These are phyloP conservation scores for Aspergillus sp. DNA, from an alignment of 2,329 filamentous ascomycete genomes.

Conservation along the genomic window DNA sequence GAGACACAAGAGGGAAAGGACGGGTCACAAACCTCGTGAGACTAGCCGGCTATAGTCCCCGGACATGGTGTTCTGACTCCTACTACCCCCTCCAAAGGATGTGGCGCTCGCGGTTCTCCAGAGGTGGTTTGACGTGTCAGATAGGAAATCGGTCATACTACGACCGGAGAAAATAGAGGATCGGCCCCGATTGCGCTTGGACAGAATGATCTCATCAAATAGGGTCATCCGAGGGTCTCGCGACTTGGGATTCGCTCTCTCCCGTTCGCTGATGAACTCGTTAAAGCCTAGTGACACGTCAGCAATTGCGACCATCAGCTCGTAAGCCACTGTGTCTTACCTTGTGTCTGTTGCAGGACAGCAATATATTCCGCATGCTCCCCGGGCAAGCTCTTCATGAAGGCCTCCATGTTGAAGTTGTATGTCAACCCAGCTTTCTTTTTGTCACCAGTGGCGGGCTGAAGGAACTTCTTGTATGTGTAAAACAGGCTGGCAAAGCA, in stretches of 20 bases:
- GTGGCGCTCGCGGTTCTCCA: constrained; percentile 64
- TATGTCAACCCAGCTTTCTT: constrained; percentile 65
- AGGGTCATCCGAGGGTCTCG: constrained; percentile 61
- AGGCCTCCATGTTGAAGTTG: constrained; percentile 67
- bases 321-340: constrained; percentile 32
- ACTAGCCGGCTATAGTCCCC: constrained; percentile 57
- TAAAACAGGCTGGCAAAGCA: constrained; percentile 70
- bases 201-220: constrained; percentile 66
- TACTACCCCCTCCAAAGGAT: constrained; percentile 56
- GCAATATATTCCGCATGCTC: constrained; percentile 67
- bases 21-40: constrained; percentile 48
- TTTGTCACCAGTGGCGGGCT: constrained; percentile 60
- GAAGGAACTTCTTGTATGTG: constrained; percentile 66
- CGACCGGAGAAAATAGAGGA: constrained; percentile 57
- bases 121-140: constrained; percentile 63
- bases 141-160: constrained; percentile 58
- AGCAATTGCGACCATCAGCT: constrained; percentile 9
- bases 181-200: constrained; percentile 64
- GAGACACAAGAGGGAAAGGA: not conserved
- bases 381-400: constrained; percentile 63
- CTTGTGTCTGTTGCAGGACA: constrained; percentile 66
- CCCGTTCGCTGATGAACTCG: constrained; percentile 66
- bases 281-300: constrained; percentile 53
- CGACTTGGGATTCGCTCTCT: constrained; percentile 52
- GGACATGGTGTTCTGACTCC: constrained; percentile 44